Evolutionary conservation across 371 early-diverging fungal species (phyloP).

Genomic region (Apophysomyces trapeziformis): DNA sequence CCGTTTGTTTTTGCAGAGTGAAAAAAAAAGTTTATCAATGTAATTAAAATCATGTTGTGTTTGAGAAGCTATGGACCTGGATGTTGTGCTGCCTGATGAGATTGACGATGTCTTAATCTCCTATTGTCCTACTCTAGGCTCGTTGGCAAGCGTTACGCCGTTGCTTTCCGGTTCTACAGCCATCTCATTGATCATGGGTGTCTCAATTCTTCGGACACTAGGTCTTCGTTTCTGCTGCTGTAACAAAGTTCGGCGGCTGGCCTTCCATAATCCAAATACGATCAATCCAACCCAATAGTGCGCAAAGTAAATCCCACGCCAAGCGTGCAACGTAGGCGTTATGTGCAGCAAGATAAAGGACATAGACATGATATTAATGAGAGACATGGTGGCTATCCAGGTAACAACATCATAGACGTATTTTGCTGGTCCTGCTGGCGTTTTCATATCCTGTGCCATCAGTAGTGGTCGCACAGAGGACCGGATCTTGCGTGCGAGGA

Average conservation of each 20-base stretch:
- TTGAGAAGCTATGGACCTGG: too few relatives aligned
- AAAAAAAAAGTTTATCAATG: too few relatives aligned
- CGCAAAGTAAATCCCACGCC: conserved; percentile 58
- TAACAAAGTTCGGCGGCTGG: conserved; percentile 13
- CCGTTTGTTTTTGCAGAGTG: too few relatives aligned
- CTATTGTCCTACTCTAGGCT: background rate
- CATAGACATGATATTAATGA: conserved; percentile 70
- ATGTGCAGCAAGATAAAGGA: conserved; percentile 75
- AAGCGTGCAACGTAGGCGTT: conserved; percentile 57
- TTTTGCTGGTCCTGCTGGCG: conserved; percentile 36
- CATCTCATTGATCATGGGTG: conserved; percentile 1
- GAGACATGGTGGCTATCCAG: conserved; percentile 64
- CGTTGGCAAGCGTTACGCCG: background rate
- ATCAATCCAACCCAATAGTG: conserved; percentile 54
- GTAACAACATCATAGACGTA: conserved; percentile 70
- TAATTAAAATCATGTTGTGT: too few relatives aligned
- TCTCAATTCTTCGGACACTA: background rate
- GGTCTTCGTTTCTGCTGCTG: conserved; percentile 24
- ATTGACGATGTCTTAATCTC: too few relatives aligned
- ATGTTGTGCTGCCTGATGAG: too few relatives aligned
- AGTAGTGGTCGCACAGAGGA: conserved; percentile 73
- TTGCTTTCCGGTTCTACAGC: background rate
- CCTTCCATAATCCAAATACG: conserved; percentile 25
- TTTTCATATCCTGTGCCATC: conserved; percentile 40
- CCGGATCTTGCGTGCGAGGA: conserved; percentile 53